Base-by-base conservation (phyloP, 2,329 filamentous ascomycete genomes). In the Stromatinia cepivora region DNA sequence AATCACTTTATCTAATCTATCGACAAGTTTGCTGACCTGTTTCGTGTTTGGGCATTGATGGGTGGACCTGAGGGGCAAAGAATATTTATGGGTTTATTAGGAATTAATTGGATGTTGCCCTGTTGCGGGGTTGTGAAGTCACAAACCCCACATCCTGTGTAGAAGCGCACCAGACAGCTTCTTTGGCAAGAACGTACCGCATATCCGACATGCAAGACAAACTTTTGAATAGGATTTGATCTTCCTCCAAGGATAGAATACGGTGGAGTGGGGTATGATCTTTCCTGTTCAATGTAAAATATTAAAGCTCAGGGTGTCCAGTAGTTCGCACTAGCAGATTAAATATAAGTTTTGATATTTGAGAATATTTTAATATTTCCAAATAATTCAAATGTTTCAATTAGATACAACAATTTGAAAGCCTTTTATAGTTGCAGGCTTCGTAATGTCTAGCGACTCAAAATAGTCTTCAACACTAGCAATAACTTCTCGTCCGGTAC, bases 111-210 rank as follows among this genome's bases (percentile, higher is more conserved):
- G 15, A 50, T 39, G n/a, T 52, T 52, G 46, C 39, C n/a, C 61
- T n/a, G 50, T 36, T 39, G 61, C 34, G 61, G 61, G 61, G 61
- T 53, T 7, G 11, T 62, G 28, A 20, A 50, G 46, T 62, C n/a
- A 28, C 31, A 64, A 61, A 52, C 61, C 61, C 61, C 46, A 36
- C 61, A 39, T 52, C 15, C 4, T 42, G 6, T 52, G 4, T 64
- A 64, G 61, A 64, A 64, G 61, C 61, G 61, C 46, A 64, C 61
- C 61, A 64, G 52, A 64, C 61, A 64, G 34, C 46, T 42, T n/a
- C 52, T 22, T 22, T 13, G n/a, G 17, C n/a, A 28, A 46, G 31
- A 15, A 28, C 34, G 48, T 4, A 25, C 9, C n/a, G 61, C 46
- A 64, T 36, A 64, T 20, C 34, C 46, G 31, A 36, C 13, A 63